Conservation (phyloP, 345 rosid species). For the Populus alba region DNA sequence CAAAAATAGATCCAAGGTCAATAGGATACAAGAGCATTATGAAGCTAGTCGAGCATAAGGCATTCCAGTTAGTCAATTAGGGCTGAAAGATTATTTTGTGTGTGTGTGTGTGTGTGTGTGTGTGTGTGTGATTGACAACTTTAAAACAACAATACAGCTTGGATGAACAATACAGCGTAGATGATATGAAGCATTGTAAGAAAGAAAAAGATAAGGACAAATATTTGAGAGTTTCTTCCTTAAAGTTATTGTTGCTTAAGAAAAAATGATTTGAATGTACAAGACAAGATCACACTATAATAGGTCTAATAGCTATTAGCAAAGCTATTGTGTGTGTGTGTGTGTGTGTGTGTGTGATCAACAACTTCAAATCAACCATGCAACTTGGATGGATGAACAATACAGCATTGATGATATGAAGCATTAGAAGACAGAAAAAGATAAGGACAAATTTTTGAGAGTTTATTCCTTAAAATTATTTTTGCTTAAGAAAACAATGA, state of each 20-base stretch:
- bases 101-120: too few species aligned
- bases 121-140: not conserved
- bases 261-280: not conserved
- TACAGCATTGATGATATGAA: not conserved
- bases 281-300: not conserved
- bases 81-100: not conserved
- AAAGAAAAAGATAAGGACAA: not conserved
- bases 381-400: not conserved
- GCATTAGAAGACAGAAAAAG: not conserved
- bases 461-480: not conserved
- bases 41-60: not conserved
- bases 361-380: not conserved
- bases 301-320: not conserved
- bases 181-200: not conserved
- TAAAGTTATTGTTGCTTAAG: not conserved
- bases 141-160: not conserved
- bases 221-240: not conserved
- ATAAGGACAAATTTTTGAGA: not conserved
- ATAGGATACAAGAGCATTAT: not conserved
- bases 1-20: not conserved
- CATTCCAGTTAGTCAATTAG: conserved; percentile 3
- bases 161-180: not conserved
- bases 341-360: not conserved
- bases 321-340: not conserved
- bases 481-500: not conserved